A percentile compares a stretch with the other conserved stretches of the same genome.
phyloP scores from a whole-genome alignment of 2,329 filamentous ascomycete species.

The Uncinocarpus reesii region DNA sequence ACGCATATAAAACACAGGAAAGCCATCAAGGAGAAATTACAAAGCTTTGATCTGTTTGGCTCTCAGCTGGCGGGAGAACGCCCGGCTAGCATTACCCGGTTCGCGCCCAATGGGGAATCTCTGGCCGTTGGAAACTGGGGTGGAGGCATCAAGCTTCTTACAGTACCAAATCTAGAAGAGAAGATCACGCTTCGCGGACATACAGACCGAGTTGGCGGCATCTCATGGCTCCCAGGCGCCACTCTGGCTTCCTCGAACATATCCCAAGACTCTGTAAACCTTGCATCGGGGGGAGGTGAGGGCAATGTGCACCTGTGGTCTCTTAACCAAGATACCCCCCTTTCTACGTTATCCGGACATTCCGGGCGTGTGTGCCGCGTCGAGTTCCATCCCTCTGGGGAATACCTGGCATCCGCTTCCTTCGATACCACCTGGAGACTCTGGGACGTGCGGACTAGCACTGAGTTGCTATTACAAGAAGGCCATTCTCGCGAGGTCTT shows the following conservation, averaged over 20 bases:
- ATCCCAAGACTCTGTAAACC: constrained; percentile 63
- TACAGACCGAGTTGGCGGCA: constrained; percentile 75
- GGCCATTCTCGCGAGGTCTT: constrained; percentile 93
- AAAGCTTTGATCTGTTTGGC: constrained; percentile 80
- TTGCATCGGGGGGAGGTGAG: constrained; percentile 84
- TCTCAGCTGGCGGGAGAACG: constrained; percentile 87
- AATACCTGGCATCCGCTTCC: constrained; percentile 82
- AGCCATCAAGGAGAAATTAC: constrained; percentile 69
- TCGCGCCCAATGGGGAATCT: constrained; percentile 72
- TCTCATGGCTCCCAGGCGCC: constrained; percentile 80
- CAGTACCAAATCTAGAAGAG: constrained; percentile 70
- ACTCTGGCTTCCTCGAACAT: constrained; percentile 62
- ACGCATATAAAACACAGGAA: constrained; percentile 91
- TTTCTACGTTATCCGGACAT: constrained; percentile 74
- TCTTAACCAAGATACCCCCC: constrained; percentile 70
- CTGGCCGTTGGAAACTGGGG: constrained; percentile 90
- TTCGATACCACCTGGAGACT: constrained; percentile 95
- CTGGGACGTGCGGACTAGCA: constrained; percentile 82
- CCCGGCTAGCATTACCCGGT: constrained; percentile 81
- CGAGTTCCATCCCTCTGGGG: constrained; percentile 87
- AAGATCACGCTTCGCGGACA: constrained; percentile 71
- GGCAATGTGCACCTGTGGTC: constrained; percentile 86
- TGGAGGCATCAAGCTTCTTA: constrained; percentile 75
- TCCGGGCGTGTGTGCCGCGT: constrained; percentile 78
- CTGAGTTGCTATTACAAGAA: constrained; percentile 79